Percentiles rank a stretch among this genome's conserved stretches.
phyloP scores from a whole-genome alignment of 495 filamentous ascomycete species.

The Podospora sp. region DNA sequence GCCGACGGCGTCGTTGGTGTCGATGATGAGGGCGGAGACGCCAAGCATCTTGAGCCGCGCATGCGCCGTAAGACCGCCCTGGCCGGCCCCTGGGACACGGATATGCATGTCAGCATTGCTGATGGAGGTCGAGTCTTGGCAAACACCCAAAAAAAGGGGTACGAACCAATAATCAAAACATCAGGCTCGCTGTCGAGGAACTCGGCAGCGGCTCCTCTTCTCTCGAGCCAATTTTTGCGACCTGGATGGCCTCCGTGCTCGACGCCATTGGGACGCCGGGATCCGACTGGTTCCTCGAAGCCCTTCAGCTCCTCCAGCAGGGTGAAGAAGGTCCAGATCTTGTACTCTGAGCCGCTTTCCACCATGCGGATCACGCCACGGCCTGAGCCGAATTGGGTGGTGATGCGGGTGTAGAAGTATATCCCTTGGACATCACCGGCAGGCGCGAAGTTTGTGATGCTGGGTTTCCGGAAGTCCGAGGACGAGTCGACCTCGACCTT shows the following conservation, averaged over 20 bases:
- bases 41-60: constrained; percentile 75
- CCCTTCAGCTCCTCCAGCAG: constrained; percentile 55
- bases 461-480: constrained; percentile 48
- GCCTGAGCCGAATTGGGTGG: constrained; percentile 57
- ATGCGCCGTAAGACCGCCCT: constrained; percentile 62
- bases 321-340: constrained; percentile 67
- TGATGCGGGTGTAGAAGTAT: constrained; percentile 54
- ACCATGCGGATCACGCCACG: constrained; percentile 60
- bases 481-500: constrained; percentile 55
- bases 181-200: constrained; percentile 61
- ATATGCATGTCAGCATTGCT: constrained; percentile 13
- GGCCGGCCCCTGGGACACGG: constrained; percentile 60
- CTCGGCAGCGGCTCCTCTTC: constrained; percentile 56
- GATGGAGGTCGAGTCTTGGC: background rate
- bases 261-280: constrained; percentile 54
- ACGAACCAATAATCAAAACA: constrained; percentile 68
- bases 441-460: constrained; percentile 46
- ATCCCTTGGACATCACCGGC: constrained; percentile 54
- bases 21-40: constrained; percentile 65
- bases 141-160: background rate
- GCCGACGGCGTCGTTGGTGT: constrained; percentile 65
- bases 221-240: constrained; percentile 67
- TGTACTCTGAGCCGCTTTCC: constrained; percentile 57
- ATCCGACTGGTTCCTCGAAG: constrained; percentile 54
- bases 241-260: constrained; percentile 48